Base-by-base conservation (phyloP, 2,329 filamentous ascomycete species). In the Penicillium occitanis region DNA sequence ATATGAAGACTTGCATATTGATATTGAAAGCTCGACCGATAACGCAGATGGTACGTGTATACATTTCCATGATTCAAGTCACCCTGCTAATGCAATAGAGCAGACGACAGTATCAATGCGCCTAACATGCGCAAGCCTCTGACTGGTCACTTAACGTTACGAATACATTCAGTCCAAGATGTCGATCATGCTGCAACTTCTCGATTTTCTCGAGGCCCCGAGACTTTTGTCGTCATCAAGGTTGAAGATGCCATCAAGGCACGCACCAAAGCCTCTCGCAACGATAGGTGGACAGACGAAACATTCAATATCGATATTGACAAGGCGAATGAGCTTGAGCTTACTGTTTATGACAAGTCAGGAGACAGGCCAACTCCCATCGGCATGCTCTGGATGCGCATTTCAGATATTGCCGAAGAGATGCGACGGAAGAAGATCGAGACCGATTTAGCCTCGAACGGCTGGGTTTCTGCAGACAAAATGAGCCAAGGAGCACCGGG, bases 341-440 rank as follows among this genome's bases (percentile, higher is more conserved):
- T 99, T 63, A 98, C 93, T 0, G 93, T 99, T 11, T 99, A 99
- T 78, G 95, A 99, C 78, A 97, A 96, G 80, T 90, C 93, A 1
- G 89, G 90, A 69, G 93, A 97, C 72, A 91, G 96, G 72, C 90
- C 93, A 14, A 88, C 96, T 61, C 95, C 95, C 48, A 97, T 99
- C 73, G 95, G 90, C 65, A 89, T 99, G 85, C 86, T 98, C 14
- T 99, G 95, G 95, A 89, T 99, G 66, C 87, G 95, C 67, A 94
- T 99, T 74, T 96, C 95, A 17, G 95, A 99, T 77, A 96, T 99
- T 70, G 92, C 93, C 1, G 95, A 99, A 76, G 95, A 99, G 79
- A 94, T 99, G 86, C 90, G 95, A 75, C 89, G 93, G 68, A 98
- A 98, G 85, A 96, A 91, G 82, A 96, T 99, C 68, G 95, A 99